Evolutionary conservation across 176 grass and related monocot genomes (phyloP).

Genomic region (Ensete glaucum): DNA sequence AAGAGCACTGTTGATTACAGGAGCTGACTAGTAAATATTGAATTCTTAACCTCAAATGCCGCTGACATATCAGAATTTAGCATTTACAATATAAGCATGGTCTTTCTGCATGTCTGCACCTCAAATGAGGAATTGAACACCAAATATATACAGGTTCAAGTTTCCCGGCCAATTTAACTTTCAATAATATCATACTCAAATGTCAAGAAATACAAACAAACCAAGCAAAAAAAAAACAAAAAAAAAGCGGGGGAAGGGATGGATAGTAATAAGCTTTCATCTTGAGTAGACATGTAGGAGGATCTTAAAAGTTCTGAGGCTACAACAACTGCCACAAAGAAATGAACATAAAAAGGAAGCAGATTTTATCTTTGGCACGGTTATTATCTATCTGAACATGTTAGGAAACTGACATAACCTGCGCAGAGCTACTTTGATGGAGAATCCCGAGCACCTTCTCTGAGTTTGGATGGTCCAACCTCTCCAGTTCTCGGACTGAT

Average conservation of each 20-base stretch:
- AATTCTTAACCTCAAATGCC: no score
- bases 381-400: constrained; percentile 3
- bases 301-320: neutral
- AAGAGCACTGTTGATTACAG: no score
- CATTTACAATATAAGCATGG: no score
- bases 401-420: neutral
- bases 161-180: neutral
- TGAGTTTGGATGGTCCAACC: constrained; percentile 30
- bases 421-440: constrained; percentile 11
- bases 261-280: neutral
- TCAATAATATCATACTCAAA: neutral
- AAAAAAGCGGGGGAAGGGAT: no score
- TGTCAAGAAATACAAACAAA: neutral
- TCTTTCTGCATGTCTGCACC: no score
- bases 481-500: constrained; percentile 46
- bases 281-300: neutral
- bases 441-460: constrained; percentile 23
- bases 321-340: neutral
- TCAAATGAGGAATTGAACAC: neutral
- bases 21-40: no score
- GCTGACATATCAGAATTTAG: no score
- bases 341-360: neutral
- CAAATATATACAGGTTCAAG: neutral
- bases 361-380: neutral
- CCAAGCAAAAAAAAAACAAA: neutral